phyloP scores from a whole-genome alignment of 2,329 filamentous ascomycete species.

The Cladosporium cucumerinum region DNA sequence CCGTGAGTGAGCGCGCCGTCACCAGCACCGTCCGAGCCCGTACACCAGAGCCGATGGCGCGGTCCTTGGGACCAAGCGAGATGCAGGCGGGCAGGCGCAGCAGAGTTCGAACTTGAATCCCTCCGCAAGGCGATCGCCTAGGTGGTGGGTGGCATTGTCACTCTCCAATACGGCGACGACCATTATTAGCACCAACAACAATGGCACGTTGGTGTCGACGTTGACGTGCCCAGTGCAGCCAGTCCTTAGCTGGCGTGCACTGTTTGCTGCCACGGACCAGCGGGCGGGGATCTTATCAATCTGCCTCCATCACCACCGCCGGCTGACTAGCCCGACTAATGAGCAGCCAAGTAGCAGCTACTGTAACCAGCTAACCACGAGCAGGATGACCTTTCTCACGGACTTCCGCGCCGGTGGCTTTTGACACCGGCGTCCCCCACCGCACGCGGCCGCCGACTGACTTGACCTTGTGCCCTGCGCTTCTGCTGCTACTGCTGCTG shows the following conservation, averaged over 20 bases:
- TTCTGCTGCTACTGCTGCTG: background rate
- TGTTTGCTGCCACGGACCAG: background rate
- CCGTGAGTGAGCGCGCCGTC: background rate
- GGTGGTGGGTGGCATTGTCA: background rate
- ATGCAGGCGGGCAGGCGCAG: background rate
- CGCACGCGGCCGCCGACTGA: slow-evolving; percentile 1
- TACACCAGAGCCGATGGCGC: background rate
- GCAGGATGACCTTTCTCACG: background rate
- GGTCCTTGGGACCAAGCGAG: background rate
- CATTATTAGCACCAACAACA: background rate
- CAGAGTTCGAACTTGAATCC: background rate
- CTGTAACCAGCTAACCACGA: background rate
- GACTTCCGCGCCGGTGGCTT: background rate
- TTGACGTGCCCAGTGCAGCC: background rate
- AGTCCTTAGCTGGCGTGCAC: background rate
- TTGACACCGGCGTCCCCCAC: background rate
- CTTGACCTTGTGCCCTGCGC: background rate
- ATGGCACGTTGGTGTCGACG: background rate
- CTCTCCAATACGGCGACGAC: background rate
- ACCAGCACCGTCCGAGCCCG: background rate
- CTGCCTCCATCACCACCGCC: background rate
- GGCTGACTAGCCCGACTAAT: background rate
- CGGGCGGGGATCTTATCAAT: background rate
- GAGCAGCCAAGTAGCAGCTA: background rate
- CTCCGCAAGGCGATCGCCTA: background rate